Evolutionary conservation across 176 grass and related monocot genomes (phyloP).

Genomic region (Stipa capillata): DNA sequence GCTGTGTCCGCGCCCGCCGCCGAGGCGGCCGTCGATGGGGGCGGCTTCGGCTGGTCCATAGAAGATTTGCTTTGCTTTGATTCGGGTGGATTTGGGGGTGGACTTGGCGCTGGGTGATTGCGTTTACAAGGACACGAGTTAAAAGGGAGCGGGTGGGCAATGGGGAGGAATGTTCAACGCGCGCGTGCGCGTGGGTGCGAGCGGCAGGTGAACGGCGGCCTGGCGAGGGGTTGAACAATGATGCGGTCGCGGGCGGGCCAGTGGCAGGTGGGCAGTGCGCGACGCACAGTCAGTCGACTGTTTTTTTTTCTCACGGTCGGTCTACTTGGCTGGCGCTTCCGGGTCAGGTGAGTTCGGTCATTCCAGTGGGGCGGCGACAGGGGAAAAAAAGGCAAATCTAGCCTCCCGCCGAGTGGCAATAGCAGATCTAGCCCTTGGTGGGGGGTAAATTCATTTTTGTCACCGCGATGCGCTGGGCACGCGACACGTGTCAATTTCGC

Average conservation of each 20-base stretch:
- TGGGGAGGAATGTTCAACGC: background rate
- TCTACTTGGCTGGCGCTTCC: too few species aligned
- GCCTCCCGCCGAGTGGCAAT: too few species aligned
- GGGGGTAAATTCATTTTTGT: too few species aligned
- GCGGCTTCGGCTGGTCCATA: constrained; percentile 39
- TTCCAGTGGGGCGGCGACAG: too few species aligned
- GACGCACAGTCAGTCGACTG: too few species aligned
- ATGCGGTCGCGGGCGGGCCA: background rate
- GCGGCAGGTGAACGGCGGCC: background rate
- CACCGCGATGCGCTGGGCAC: too few species aligned
- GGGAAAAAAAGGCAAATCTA: too few species aligned
- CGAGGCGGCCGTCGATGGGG: constrained; percentile 19
- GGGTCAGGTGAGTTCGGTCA: too few species aligned
- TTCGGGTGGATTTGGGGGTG: constrained; percentile 19
- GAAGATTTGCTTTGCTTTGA: background rate
- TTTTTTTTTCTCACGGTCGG: too few species aligned
- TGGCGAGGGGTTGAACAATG: constrained; percentile 19
- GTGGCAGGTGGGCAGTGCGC: too few species aligned
- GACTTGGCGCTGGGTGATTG: background rate
- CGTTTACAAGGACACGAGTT: background rate
- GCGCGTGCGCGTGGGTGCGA: constrained; percentile 8
- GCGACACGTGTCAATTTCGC: too few species aligned
- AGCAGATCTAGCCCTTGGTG: too few species aligned
- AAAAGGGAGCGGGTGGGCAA: background rate
- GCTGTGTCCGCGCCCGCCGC: constrained; percentile 13